These are phyloP conservation scores for Penicillium sp. DNA, from an alignment of 2,329 filamentous ascomycete species.

Conservation along the genomic window DNA sequence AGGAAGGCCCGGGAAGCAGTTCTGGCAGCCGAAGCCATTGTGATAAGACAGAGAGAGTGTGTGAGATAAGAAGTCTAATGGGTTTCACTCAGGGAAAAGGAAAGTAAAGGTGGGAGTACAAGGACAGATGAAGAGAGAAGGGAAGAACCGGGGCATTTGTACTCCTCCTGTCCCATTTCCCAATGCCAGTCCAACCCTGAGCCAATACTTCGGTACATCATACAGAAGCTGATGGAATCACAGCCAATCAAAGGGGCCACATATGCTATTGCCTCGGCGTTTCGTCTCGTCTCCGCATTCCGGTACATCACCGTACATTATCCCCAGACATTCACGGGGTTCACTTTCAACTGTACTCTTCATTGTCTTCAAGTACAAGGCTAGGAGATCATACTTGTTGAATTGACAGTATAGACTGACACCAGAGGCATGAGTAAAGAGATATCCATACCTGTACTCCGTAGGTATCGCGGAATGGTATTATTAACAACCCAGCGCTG, in stretches of 20 bases:
- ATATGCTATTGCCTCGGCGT: slow-evolving; percentile 18
- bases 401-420: not conserved
- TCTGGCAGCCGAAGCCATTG: slow-evolving; percentile 46
- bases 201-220: slow-evolving; percentile 4
- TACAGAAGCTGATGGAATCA: slow-evolving; percentile 17
- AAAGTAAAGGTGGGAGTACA: slow-evolving; percentile 9
- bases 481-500: slow-evolving; percentile 29
- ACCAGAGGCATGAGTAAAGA: not conserved
- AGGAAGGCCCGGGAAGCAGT: slow-evolving; percentile 45
- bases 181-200: not conserved
- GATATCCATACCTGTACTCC: too few species aligned
- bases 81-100: slow-evolving; percentile 3
- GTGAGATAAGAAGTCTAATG: not conserved
- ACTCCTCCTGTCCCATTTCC: not conserved
- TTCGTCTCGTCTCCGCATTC: slow-evolving; percentile 16
- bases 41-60: slow-evolving; percentile 15
- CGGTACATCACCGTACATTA: not conserved
- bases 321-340: not conserved
- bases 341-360: not conserved
- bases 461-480: not conserved
- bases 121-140: slow-evolving; percentile 5
- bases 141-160: slow-evolving; percentile 17
- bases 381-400: not conserved
- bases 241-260: slow-evolving; percentile 17
- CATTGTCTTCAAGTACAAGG: too few species aligned